Conservation (phyloP, 257 asterid species). For the Solanum neorickii region DNA sequence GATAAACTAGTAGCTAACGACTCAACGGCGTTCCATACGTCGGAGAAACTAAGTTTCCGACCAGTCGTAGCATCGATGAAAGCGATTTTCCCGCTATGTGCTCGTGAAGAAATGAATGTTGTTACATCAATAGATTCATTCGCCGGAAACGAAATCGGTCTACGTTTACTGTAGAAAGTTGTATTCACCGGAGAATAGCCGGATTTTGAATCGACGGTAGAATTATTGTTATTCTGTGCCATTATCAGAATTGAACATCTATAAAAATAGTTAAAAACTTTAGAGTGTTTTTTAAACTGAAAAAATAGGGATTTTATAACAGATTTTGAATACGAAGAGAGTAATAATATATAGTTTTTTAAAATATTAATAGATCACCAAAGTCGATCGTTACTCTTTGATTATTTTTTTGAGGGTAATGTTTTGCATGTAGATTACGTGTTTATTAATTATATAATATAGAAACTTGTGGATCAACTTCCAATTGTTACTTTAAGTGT, state of each 20-base stretch:
- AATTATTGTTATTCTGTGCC: neutral
- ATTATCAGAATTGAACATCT: neutral
- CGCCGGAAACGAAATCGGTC: slow-evolving; percentile 41
- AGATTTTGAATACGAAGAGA: neutral
- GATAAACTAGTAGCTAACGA: slow-evolving; percentile 46
- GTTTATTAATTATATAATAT: neutral
- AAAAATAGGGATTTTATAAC: neutral
- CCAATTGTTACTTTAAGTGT: neutral
- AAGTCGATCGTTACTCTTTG: neutral
- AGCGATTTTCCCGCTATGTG: slow-evolving; percentile 60
- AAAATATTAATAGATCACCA: neutral
- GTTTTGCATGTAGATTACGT: neutral
- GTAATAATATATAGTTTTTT: neutral
- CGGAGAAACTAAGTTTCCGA: slow-evolving; percentile 44
- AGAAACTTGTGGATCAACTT: neutral
- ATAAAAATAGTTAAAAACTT: neutral
- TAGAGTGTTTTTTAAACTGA: neutral
- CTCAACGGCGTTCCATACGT: slow-evolving; percentile 66
- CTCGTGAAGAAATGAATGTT: slow-evolving; percentile 76
- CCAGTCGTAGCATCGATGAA: slow-evolving; percentile 82
- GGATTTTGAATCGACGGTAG: slow-evolving; percentile 30
- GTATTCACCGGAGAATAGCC: slow-evolving; percentile 69
- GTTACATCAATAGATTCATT: slow-evolving; percentile 41
- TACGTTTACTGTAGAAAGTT: slow-evolving; percentile 89
- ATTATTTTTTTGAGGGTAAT: neutral